These are phyloP conservation scores for Paecilomyces sp. DNA, from an alignment of 2,329 filamentous ascomycete species.

Conservation along the genomic window DNA sequence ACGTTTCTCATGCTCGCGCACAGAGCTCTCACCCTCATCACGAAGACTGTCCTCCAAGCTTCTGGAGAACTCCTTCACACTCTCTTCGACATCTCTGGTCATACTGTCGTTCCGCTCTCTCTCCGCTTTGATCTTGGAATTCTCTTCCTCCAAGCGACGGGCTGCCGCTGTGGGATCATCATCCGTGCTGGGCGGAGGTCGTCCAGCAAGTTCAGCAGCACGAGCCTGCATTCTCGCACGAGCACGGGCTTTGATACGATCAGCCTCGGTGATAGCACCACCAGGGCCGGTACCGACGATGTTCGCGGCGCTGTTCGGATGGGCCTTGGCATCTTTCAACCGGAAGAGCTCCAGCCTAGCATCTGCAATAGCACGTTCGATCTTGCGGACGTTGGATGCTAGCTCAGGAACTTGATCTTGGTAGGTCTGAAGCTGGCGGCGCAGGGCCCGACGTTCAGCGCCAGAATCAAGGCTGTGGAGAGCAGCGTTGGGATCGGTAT, in stretches of 20 bases:
- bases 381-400: conserved; percentile 82
- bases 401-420: conserved; percentile 87
- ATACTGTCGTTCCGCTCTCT: conserved; percentile 93
- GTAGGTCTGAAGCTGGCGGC: conserved; percentile 79
- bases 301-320: conserved; percentile 70
- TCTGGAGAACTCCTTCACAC: conserved; percentile 78
- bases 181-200: conserved; percentile 59
- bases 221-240: conserved; percentile 99
- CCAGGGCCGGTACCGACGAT: conserved; percentile 92
- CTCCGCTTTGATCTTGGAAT: conserved; percentile 69
- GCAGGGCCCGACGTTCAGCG: conserved; percentile 76
- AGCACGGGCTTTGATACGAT: conserved; percentile 87
- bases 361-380: conserved; percentile 88
- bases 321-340: conserved; percentile 82
- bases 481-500: conserved; percentile 73
- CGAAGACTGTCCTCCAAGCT: conserved; percentile 83
- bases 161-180: conserved; percentile 72
- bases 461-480: conserved; percentile 70
- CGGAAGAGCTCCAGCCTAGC: conserved; percentile 88
- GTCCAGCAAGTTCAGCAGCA: conserved; percentile 83
- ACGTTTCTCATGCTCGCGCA: conserved; percentile 81
- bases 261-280: conserved; percentile 82
- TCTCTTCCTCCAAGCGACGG: conserved; percentile 84
- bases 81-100: conserved; percentile 95
- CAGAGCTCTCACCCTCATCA: conserved; percentile 66